Conservation (phyloP, 768 basidiomycete genomes). For the Phanerochaete sordida region DNA sequence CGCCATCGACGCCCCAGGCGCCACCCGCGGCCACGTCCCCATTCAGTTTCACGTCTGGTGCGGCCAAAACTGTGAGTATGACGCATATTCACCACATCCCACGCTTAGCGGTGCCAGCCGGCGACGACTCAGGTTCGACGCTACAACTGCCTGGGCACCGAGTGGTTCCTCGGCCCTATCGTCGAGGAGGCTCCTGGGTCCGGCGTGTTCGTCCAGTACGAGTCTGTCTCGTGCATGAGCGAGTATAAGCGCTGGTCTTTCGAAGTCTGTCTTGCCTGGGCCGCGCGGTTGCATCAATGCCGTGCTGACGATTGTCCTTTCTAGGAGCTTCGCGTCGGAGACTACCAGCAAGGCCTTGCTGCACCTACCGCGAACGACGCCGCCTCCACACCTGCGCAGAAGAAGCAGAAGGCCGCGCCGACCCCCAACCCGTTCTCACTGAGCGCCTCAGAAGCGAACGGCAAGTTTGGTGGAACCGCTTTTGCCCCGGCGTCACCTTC, state of each 20-base stretch:
- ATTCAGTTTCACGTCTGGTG: not conserved
- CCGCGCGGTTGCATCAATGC: not conserved
- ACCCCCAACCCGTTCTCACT: no score
- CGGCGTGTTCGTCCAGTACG: no score
- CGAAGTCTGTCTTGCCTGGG: conserved; percentile 1
- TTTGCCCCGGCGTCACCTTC: no score
- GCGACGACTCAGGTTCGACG: not conserved
- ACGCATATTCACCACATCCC: not conserved
- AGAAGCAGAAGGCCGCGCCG: no score
- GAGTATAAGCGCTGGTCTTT: not conserved
- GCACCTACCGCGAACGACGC: no score
- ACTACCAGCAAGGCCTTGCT: not conserved
- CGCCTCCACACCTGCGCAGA: no score
- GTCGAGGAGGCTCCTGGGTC: no score
- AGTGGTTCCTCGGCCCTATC: no score
- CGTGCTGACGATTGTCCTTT: not conserved
- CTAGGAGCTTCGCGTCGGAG: conserved; percentile 1
- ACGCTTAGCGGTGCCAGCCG: not conserved
- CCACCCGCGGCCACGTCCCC: not conserved
- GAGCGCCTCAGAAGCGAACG: no score
- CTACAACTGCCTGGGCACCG: not conserved
- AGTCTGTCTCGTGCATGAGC: not conserved
- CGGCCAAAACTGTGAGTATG: not conserved
- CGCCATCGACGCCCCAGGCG: not conserved
- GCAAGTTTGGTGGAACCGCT: no score